These are phyloP conservation scores for Penicillium steckii DNA, from an alignment of 495 filamentous ascomycete genomes.

Conservation along the genomic window DNA sequence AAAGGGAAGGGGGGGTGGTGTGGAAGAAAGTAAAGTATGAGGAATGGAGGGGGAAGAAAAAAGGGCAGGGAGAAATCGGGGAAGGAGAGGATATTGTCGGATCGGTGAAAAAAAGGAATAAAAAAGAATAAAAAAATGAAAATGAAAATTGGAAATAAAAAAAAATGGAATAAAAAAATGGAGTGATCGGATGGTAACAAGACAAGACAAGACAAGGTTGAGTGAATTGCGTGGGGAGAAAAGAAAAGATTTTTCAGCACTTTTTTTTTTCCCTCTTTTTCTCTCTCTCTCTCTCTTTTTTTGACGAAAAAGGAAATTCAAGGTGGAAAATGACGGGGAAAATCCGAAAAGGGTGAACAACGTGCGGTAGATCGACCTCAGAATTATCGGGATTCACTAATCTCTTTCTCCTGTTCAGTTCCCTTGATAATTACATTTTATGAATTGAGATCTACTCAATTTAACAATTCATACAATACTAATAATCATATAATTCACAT, in stretches of 20 bases:
- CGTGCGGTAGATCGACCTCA: constrained; percentile 10
- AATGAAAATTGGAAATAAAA: constrained; percentile 18
- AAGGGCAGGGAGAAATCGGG: constrained; percentile 39
- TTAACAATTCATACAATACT: too few species aligned
- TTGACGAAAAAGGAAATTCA: constrained; percentile 10
- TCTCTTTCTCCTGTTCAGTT: neutral
- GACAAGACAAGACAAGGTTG: too few species aligned
- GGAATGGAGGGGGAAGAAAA: constrained; percentile 42
- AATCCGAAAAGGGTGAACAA: constrained; percentile 16
- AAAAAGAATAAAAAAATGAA: constrained; percentile 13
- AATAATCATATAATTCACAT: neutral
- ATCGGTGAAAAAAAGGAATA: constrained; percentile 24
- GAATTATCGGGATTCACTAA: too few species aligned
- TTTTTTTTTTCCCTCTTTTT: too few species aligned
- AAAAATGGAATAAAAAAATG: constrained; percentile 19
- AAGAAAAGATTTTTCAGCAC: too few species aligned
- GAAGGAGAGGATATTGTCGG: constrained; percentile 28
- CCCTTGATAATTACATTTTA: too few species aligned
- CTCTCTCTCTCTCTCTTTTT: neutral
- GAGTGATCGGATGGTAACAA: constrained; percentile 20
- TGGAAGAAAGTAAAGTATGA: too few species aligned
- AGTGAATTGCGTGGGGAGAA: neutral
- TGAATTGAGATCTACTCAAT: too few species aligned
- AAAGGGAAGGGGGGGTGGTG: constrained; percentile 26
- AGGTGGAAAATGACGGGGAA: constrained; percentile 9